Percentiles rank a stretch among this genome's conserved stretches.
phyloP scores from a whole-genome alignment of 257 asterid genomes.

The Capsicum rhomboideum region DNA sequence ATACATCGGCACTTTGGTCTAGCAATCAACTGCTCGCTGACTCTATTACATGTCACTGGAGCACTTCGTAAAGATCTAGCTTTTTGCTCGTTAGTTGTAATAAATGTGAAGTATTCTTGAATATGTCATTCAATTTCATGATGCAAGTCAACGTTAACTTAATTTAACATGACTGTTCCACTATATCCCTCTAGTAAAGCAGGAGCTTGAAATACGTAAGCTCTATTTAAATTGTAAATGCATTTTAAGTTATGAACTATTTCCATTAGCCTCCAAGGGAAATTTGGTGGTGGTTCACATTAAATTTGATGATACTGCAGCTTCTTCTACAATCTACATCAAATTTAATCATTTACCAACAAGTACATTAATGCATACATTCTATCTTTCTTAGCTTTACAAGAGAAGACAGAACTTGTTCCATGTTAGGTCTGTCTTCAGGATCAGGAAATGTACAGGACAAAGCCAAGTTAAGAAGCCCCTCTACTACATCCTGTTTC shows the following conservation, averaged over 20 bases:
- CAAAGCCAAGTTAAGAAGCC: conserved; percentile 49
- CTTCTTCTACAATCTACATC: background rate
- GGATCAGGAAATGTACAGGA: conserved; percentile 61
- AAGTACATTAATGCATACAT: background rate
- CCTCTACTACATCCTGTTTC: conserved; percentile 39
- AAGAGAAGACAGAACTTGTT: conserved; percentile 43
- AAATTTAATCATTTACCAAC: background rate
- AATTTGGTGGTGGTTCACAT: background rate
- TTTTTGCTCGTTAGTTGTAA: background rate
- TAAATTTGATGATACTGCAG: background rate
- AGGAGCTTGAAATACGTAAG: background rate
- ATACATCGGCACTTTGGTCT: too few species aligned
- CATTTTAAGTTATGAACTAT: background rate
- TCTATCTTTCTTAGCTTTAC: conserved; percentile 35
- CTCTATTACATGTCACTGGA: background rate
- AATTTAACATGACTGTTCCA: background rate
- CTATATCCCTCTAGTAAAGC: background rate
- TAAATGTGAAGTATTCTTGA: background rate
- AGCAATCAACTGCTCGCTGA: background rate
- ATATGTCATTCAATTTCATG: background rate
- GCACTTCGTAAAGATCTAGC: background rate
- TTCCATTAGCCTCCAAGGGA: background rate
- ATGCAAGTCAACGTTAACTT: background rate
- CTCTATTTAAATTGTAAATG: background rate
- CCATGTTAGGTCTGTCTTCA: conserved; percentile 68